Base-by-base conservation (phyloP, 164 flowering plant genomes). In the Santalum album region DNA sequence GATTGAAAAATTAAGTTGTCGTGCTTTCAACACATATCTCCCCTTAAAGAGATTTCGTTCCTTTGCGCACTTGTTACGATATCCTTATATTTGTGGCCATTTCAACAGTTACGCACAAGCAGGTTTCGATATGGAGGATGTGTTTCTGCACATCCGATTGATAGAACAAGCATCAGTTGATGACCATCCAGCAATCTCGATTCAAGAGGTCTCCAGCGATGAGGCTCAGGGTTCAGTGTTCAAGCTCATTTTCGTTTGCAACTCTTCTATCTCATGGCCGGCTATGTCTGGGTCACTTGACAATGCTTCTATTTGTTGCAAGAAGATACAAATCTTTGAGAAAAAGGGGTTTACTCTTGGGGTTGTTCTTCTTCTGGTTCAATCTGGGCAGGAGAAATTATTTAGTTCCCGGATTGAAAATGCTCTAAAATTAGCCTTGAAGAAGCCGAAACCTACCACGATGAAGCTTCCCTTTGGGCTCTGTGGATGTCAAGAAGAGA, bases 401-500 rank as follows among this genome's bases (percentile, higher is more conserved):
- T 74, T 84, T 62, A 81, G 72, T 53, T 46, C 70, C 48, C 69
- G 82, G 61, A 49, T 84, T 6, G 96, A 86, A 23, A 75, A 54
- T 58, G 95, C 82, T 4, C 66, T 91, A 45, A 91, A 74, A 68
- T 72, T 66, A 12, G 81, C 92, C 25, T 27, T 74, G 12, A 88
- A 77, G 75, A 83, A 73, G 72, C 82, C 86, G 0, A 87, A 75
- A 57, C 35, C 67, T 2, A 65, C 69, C 23, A 20, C 83, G 2
- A 84, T 77, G 66, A 91, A 87, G 83, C 82, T 91, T 5, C 75
- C 96, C 0, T 86, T 88, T 68, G 94, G 96, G 56, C 77, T 92
- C 22, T 92, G 98, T 67, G 98, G 98, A 27, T 92, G 95, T 59
- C 95, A 91, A 66, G 92, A 90, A 59, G 87, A 84, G 74, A 75